Evolutionary conservation across 2,329 filamentous ascomycete genomes (phyloP), one percentile per base, ranked within the genome.

Genomic region (Microsporum audouinii): DNA sequence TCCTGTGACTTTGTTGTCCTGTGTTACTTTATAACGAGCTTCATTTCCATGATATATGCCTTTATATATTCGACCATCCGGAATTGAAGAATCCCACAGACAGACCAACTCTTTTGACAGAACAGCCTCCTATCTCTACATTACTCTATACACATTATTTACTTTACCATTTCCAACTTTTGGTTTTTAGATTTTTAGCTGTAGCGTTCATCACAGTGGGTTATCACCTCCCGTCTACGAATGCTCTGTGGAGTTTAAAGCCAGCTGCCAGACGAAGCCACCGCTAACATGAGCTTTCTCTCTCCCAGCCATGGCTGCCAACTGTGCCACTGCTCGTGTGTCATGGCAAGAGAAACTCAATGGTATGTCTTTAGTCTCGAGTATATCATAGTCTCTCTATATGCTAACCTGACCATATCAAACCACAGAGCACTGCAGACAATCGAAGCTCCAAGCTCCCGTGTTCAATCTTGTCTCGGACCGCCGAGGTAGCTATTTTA

Each of bases 401-500:
- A 31, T 47, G 51, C 43, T 63, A 58, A 64, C 60, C 65, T 55
- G 59, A 31, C 66, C 27, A 34, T n/a, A 33, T 23, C 27, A 57
- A n/a, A n/a, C 60, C 53, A 49, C 66, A 88, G 85, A 81, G 61
- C 77, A 81, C 65, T 88, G 85, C 71, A 79, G 77, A 61, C 76
- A 78, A 63, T 76, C 76, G 60, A 79, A 83, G 63, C 70, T 83
- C 45, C 72, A 75, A 49, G 72, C 77, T 57, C 86, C 86, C 5
- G 75, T 82, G 59, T 91, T 86, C 71, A 84, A 86, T 70, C 84
- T 88, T 67, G 82, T 88, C 58, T 90, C 88, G 68, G 88, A 90
- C 73, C 83, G 86, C 71, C 81, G 87, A 81, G 87, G 87, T 88
- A 79, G 49, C 27, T 62, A 23, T 60, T 63, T 57, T 51, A 47